Percentiles rank a stretch among this genome's conserved stretches.
Conservation (phyloP, 2,329 filamentous ascomycete genomes). For the Aureobasidium sp. region DNA sequence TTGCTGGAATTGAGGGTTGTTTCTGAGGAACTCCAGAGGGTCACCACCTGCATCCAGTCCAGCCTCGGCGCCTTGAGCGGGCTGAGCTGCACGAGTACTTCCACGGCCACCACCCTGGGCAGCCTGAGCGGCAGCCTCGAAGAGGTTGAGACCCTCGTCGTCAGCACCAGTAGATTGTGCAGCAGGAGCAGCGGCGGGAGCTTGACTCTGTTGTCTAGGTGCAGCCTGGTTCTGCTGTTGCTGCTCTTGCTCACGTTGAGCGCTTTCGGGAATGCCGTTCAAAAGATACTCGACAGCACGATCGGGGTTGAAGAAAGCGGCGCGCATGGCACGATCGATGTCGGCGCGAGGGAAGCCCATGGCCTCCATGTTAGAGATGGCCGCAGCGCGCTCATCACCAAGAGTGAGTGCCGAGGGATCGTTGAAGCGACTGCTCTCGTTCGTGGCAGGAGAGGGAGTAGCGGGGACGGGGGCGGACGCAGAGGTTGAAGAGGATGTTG, state of each 20-base stretch:
- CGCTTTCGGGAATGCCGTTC: slow-evolving; percentile 81
- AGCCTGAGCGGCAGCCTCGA: slow-evolving; percentile 83
- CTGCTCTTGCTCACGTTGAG: slow-evolving; percentile 61
- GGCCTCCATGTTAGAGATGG: slow-evolving; percentile 86
- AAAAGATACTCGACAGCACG: slow-evolving; percentile 94
- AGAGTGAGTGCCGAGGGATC: slow-evolving; percentile 79
- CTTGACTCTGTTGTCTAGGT: slow-evolving; percentile 19
- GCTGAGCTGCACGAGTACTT: slow-evolving; percentile 32
- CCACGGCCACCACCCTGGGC: slow-evolving; percentile 43
- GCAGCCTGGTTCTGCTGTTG: slow-evolving; percentile 9
- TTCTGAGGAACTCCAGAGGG: slow-evolving; percentile 79
- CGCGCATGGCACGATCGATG: slow-evolving; percentile 90
- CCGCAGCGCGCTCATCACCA: slow-evolving; percentile 72
- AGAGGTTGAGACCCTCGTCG: slow-evolving; percentile 74
- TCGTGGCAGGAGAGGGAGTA: slow-evolving; percentile 43
- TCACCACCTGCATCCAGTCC: slow-evolving; percentile 42
- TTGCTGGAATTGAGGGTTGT: slow-evolving; percentile 97
- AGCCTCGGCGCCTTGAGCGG: slow-evolving; percentile 36
- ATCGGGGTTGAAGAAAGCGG: slow-evolving; percentile 94
- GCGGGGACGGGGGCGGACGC: slow-evolving; percentile 44
- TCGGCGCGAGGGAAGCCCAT: slow-evolving; percentile 91
- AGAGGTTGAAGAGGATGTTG: slow-evolving; percentile 45
- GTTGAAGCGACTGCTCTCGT: slow-evolving; percentile 47
- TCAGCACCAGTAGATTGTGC: slow-evolving; percentile 39
- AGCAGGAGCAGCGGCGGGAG: slow-evolving; percentile 32